A percentile compares a stretch with the other conserved stretches of the same genome.
These are phyloP conservation scores for Pseudopithomyces maydicus DNA, from an alignment of 2,329 filamentous ascomycete species.

Conservation along the genomic window DNA sequence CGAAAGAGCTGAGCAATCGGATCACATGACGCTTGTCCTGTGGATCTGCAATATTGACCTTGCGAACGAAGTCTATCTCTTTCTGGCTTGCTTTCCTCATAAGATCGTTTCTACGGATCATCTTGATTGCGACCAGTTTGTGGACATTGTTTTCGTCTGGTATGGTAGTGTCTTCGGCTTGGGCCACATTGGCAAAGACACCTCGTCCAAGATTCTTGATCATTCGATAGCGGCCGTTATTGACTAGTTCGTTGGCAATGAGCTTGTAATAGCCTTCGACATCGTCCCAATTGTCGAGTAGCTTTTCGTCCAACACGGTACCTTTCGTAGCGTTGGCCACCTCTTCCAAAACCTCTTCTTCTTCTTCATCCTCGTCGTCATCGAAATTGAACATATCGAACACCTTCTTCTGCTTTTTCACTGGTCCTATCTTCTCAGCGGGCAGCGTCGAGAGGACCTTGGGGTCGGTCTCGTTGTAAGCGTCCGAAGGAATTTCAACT, in stretches of 20 bases:
- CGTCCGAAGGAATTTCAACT: conserved; percentile 50
- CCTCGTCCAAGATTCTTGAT: conserved; percentile 87
- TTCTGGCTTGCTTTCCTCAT: conserved; percentile 92
- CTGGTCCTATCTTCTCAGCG: conserved; percentile 39
- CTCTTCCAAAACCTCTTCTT: conserved; percentile 68
- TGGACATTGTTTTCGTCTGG: conserved; percentile 45
- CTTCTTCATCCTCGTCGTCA: conserved; percentile 75
- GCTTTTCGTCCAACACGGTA: conserved; percentile 65
- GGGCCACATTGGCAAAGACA: conserved; percentile 96
- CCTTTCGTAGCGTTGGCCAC: conserved; percentile 27
- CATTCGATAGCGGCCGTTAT: conserved; percentile 84
- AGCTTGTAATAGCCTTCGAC: conserved; percentile 96
- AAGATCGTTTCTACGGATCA: conserved; percentile 94
- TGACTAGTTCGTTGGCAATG: conserved; percentile 86
- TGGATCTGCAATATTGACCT: conserved; percentile 82
- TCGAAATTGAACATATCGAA: conserved; percentile 69
- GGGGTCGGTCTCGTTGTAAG: conserved; percentile 64
- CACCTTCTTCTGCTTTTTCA: conserved; percentile 54
- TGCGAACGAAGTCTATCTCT: conserved; percentile 90
- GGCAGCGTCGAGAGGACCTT: conserved; percentile 58
- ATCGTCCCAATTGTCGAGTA: conserved; percentile 93
- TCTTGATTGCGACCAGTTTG: conserved; percentile 90
- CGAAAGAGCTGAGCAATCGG: conserved; percentile 83
- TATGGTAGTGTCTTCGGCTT: conserved; percentile 59
- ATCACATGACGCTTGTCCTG: conserved; percentile 93